Evolutionary conservation across 306 rosid species (phyloP).

Genomic region (Quercus cerris): DNA sequence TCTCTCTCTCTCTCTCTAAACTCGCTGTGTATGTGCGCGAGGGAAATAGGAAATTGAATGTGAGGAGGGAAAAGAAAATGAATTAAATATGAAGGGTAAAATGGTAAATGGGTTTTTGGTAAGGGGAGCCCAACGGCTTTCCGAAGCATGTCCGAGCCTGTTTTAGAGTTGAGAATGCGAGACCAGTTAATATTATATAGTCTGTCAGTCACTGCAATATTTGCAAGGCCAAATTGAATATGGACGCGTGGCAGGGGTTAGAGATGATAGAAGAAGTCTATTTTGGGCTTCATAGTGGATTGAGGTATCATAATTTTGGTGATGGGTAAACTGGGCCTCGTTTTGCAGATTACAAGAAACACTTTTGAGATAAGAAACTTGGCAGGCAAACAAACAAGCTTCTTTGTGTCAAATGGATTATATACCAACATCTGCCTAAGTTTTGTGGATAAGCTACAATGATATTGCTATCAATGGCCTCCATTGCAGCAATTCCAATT

Average conservation of each 20-base stretch:
- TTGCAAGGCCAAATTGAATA: background rate
- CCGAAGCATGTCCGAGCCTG: slow-evolving; percentile 53
- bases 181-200: background rate
- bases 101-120: background rate
- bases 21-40: background rate
- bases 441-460: no score
- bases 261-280: no score
- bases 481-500: no score
- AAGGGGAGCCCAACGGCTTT: slow-evolving; percentile 35
- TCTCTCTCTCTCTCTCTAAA: background rate
- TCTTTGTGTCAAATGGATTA: no score
- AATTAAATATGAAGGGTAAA: background rate
- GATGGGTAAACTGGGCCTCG: no score
- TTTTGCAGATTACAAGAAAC: no score
- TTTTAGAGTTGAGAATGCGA: slow-evolving; percentile 12
- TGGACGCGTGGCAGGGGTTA: background rate
- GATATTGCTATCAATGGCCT: no score
- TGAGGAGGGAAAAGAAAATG: slow-evolving; percentile 23
- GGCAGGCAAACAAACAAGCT: no score
- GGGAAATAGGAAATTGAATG: background rate
- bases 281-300: no score
- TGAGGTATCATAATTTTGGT: no score
- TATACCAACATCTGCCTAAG: no score
- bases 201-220: background rate
- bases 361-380: no score